These are phyloP conservation scores for Thecaphora thlaspeos DNA, from an alignment of 1,284 basidiomycete genomes.

Conservation along the genomic window DNA sequence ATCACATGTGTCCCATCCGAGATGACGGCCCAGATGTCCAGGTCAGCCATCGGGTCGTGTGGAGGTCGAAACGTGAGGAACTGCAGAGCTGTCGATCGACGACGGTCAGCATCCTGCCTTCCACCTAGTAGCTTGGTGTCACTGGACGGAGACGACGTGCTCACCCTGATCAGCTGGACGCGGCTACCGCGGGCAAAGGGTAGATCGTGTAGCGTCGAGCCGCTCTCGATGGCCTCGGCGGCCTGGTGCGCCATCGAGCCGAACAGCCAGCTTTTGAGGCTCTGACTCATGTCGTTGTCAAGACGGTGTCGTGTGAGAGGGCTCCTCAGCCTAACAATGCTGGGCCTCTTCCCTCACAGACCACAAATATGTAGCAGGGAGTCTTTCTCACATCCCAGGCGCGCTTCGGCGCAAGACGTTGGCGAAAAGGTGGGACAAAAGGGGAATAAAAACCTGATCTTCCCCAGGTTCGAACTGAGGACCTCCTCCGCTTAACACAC, in stretches of 20 bases:
- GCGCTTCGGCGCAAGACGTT: no score
- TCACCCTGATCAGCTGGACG: slow-evolving; percentile 16
- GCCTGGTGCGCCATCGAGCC: slow-evolving; percentile 5
- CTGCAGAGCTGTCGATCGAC: background rate
- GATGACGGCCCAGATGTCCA: slow-evolving; percentile 18
- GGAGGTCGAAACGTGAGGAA: slow-evolving; percentile 20
- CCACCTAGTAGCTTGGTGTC: no score
- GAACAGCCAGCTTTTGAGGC: slow-evolving; percentile 23
- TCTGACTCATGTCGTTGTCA: slow-evolving; percentile 27
- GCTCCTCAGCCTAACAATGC: no score
- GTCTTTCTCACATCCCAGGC: no score
- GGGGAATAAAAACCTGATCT: no score
- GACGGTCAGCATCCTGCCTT: no score
- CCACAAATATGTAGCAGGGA: no score
- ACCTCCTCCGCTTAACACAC: no score
- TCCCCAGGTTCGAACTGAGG: no score
- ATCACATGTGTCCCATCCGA: slow-evolving; percentile 29
- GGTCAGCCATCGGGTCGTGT: background rate
- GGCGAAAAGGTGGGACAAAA: no score
- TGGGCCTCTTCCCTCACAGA: no score
- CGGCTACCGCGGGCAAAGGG: slow-evolving; percentile 21
- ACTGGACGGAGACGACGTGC: background rate
- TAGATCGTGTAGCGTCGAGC: slow-evolving; percentile 16
- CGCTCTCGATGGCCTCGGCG: background rate
- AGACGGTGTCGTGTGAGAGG: no score